Conservation (phyloP, 768 basidiomycete species). For the Tricholoma saponaceum region DNA sequence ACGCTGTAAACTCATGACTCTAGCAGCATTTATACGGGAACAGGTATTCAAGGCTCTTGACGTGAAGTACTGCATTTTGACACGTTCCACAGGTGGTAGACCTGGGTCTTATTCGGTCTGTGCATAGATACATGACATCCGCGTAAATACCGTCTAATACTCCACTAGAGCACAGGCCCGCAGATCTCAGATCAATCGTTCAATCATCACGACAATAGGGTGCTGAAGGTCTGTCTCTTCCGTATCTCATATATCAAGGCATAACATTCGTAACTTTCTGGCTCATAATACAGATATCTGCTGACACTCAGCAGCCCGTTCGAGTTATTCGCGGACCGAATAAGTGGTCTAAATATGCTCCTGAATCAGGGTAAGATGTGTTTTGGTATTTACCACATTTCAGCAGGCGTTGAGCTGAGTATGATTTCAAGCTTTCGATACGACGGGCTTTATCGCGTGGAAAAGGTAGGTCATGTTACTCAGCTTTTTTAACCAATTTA, state of each 20-base stretch:
- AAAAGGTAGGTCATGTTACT: slow-evolving; percentile 19
- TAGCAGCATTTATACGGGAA: slow-evolving; percentile 31
- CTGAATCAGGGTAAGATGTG: slow-evolving; percentile 24
- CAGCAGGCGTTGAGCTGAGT: not conserved
- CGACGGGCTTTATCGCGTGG: slow-evolving; percentile 38
- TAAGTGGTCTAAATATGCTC: slow-evolving; percentile 28
- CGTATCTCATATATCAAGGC: not conserved
- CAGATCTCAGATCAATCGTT: slow-evolving; percentile 33
- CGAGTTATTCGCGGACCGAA: slow-evolving; percentile 37
- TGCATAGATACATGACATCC: not conserved
- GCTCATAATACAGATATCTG: slow-evolving; percentile 22
- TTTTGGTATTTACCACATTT: not conserved
- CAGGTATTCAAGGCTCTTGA: slow-evolving; percentile 21
- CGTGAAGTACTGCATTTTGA: not conserved
- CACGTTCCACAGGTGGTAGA: slow-evolving; percentile 15
- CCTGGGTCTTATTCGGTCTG: slow-evolving; percentile 14
- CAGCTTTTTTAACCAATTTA: not conserved
- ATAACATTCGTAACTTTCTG: not conserved
- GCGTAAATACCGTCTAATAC: not conserved
- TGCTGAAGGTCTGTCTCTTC: slow-evolving; percentile 22
- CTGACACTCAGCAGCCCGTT: slow-evolving; percentile 28
- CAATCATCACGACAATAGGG: slow-evolving; percentile 28
- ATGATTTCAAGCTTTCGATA: slow-evolving; percentile 32
- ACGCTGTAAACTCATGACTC: not conserved
- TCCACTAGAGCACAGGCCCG: slow-evolving; percentile 13